Percentiles rank a stretch among this genome's conserved stretches.
Evolutionary conservation across 495 filamentous ascomycete species (phyloP).

Genomic region (Hypoxylon subgilvum): DNA sequence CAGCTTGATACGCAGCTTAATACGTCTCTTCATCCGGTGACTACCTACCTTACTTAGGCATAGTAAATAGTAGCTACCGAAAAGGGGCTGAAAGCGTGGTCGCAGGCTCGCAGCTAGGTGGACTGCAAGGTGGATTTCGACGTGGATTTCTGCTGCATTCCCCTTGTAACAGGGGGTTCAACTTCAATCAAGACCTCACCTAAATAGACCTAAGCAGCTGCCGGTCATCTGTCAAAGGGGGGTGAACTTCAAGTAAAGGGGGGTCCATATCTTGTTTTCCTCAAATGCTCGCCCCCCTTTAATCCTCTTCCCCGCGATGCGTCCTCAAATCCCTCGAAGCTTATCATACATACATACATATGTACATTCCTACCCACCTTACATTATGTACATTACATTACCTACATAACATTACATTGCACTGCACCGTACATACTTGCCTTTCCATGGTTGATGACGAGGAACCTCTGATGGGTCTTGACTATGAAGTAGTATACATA

Average conservation of each 20-base stretch:
- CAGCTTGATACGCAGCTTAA: neutral
- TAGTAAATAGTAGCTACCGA: constrained; percentile 19
- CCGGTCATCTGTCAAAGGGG: constrained; percentile 1
- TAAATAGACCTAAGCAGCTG: neutral
- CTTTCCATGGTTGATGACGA: constrained; percentile 1
- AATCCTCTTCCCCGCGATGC: neutral
- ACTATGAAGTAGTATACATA: no score
- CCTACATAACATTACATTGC: no score
- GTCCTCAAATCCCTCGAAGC: neutral
- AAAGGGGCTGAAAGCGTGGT: constrained; percentile 18
- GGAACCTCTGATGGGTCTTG: no score
- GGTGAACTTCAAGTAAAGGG: neutral
- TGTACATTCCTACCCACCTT: no score
- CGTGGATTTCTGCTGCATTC: neutral
- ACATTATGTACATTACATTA: no score
- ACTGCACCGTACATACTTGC: no score
- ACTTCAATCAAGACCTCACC: no score
- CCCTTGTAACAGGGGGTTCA: no score
- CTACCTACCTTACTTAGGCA: neutral
- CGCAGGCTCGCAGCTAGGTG: no score
- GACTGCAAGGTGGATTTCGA: no score
- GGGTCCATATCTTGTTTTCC: no score
- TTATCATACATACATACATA: no score
- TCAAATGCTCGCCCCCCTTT: neutral
- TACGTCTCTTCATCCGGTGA: constrained; percentile 10